Percentiles rank a stretch among this genome's conserved stretches.
Conservation (phyloP, 2,329 filamentous ascomycete species). For the Monosporascus sp. region DNA sequence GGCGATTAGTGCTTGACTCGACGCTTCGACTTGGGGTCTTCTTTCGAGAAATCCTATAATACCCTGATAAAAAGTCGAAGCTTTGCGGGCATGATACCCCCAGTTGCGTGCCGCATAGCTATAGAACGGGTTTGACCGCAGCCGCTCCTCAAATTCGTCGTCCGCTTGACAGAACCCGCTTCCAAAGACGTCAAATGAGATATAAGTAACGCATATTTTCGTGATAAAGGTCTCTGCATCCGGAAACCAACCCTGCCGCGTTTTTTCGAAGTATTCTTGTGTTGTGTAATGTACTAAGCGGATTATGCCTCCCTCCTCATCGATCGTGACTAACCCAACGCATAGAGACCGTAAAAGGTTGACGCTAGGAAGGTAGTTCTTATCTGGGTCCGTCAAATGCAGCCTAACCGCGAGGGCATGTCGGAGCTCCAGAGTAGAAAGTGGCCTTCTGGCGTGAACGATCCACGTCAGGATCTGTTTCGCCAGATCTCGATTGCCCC, state of each 20-base stretch:
- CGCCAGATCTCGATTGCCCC: constrained; percentile 27
- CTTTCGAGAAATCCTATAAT: neutral
- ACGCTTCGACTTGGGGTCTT: constrained; percentile 1
- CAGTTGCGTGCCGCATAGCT: constrained; percentile 7
- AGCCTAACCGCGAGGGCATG: constrained; percentile 35
- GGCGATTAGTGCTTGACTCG: neutral
- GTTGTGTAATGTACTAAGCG: constrained; percentile 40
- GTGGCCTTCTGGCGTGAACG: constrained; percentile 25
- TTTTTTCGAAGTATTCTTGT: constrained; percentile 36
- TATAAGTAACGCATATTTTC: constrained; percentile 28
- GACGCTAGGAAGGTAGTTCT: constrained; percentile 24
- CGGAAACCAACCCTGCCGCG: constrained; percentile 23
- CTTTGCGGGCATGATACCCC: constrained; percentile 2
- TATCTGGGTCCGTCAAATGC: constrained; percentile 21
- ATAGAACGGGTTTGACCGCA: constrained; percentile 2
- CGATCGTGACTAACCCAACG: constrained; percentile 33
- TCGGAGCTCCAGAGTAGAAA: constrained; percentile 30
- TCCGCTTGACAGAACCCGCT: neutral
- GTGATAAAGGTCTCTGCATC: constrained; percentile 22
- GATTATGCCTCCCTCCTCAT: constrained; percentile 30
- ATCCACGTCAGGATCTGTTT: constrained; percentile 35
- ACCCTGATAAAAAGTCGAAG: neutral
- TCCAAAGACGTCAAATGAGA: constrained; percentile 22
- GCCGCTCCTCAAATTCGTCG: neutral
- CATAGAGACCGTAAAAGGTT: constrained; percentile 30